Percentiles rank a stretch among this genome's conserved stretches.
phyloP scores from a whole-genome alignment of 148 eudicot genomes.

The Linanthus parryae region DNA sequence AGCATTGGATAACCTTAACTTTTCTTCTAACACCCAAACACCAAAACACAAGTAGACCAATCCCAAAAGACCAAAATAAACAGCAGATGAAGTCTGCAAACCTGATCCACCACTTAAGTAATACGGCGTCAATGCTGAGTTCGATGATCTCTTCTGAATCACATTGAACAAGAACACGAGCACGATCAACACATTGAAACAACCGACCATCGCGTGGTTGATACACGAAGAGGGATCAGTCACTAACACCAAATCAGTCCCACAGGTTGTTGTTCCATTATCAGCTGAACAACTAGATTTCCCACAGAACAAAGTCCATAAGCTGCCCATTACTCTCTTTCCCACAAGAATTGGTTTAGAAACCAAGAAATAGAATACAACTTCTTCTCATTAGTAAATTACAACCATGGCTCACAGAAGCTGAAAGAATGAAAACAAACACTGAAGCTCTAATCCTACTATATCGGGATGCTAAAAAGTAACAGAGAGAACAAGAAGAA shows the following conservation, averaged over 20 bases:
- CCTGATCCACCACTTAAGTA: conserved; percentile 19
- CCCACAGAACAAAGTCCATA: conserved; percentile 47
- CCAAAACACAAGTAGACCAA: conserved; percentile 47
- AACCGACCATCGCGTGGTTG: conserved; percentile 53
- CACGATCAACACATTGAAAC: conserved; percentile 53
- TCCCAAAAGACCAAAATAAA: conserved; percentile 53
- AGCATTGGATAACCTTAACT: conserved; percentile 24
- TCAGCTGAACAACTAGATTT: conserved; percentile 21
- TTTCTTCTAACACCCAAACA: conserved; percentile 33
- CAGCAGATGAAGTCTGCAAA: conserved; percentile 44
- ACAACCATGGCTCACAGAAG: too few relatives aligned
- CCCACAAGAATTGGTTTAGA: too few relatives aligned
- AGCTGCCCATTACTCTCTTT: conserved; percentile 22
- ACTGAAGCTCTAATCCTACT: too few relatives aligned
- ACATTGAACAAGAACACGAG: conserved; percentile 34
- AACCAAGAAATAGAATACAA: too few relatives aligned
- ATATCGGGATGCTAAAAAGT: too few relatives aligned
- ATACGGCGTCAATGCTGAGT: conserved; percentile 11
- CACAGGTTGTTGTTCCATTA: conserved; percentile 28
- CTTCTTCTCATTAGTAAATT: too few relatives aligned
- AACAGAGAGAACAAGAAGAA: too few relatives aligned
- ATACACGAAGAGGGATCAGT: conserved; percentile 68
- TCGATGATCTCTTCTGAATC: conserved; percentile 28
- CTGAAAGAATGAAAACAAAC: too few relatives aligned
- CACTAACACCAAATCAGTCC: conserved; percentile 27